Base-by-base conservation (phyloP, 169 alveolate species). In the Blepharisma undulans region DNA sequence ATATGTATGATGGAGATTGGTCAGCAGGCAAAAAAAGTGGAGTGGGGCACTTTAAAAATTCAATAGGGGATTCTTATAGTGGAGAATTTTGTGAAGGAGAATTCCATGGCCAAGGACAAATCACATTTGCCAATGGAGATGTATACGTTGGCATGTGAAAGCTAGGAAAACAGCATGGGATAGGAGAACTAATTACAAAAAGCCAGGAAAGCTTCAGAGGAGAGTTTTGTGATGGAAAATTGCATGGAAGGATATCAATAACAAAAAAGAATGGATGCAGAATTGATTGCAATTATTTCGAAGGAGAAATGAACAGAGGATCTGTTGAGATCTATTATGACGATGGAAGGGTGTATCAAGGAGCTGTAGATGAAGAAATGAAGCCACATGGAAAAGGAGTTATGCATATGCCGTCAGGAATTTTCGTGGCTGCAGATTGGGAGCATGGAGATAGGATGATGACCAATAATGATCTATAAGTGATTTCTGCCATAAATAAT, bases 81-180 rank as follows among this genome's bases (percentile, higher is more conserved):
- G 89, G 89, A 22, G 89, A 84, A 32, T 84, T 84, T 59, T 84
- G 33, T 25, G 34, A 84, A 32, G 77, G 34, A 19, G 74, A 36
- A 30, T 84, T 36, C 16, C 89, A 84, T 29, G 89, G 89, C 74
- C 77, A 84, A 59, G 89, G 89, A 0, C 77, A 84, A n/a, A 21
- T 84, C 3, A 36, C 77, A 7, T 22, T 36, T 25, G 33, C 74
- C 1, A 84, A 84, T 59, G 77, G 77, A 36, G 89, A 84, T 25
- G 60, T 59, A 5, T 84, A 84, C 19, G 29, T 22, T 0, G 89
- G 89, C 30, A 29, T 25, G 22, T 84, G 33, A n/a, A 22, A 22
- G 8, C 33, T 32, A 22, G 77, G 89, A 7, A 84, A 36, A 8
- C 33, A 36, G 29, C 77, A 84, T 22, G 89, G 89, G 8, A 48